Percentiles rank a stretch among this genome's conserved stretches.
phyloP scores from a whole-genome alignment of 148 eudicot species.

The Gaultheria prostrata region DNA sequence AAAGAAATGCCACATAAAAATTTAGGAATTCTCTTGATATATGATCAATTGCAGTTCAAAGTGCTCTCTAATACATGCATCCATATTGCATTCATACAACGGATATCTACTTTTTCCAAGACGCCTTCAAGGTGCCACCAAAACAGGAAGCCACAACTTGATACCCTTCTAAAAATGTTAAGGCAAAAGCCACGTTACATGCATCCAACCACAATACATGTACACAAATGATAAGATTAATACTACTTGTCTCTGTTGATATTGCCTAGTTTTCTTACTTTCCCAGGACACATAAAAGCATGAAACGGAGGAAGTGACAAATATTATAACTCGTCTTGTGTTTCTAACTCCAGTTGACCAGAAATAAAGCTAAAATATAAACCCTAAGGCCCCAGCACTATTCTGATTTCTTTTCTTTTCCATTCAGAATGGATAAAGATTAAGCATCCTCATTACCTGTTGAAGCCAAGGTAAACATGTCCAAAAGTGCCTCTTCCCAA shows the following conservation, averaged over 20 bases:
- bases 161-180: background rate
- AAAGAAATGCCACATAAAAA: background rate
- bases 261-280: background rate
- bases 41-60: background rate
- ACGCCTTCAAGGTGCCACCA: background rate
- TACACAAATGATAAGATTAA: background rate
- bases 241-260: background rate
- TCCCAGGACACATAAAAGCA: background rate
- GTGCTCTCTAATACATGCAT: background rate
- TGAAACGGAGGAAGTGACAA: background rate
- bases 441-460: conserved; percentile 47
- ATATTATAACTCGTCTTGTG: background rate
- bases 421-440: background rate
- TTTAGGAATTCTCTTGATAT: background rate
- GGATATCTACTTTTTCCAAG: background rate
- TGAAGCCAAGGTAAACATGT: conserved; percentile 93
- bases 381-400: background rate
- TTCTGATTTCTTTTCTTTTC: background rate
- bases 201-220: background rate
- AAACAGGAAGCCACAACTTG: background rate
- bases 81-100: background rate
- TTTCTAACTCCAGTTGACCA: background rate
- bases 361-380: background rate
- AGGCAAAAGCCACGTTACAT: background rate
- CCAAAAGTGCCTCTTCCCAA: conserved; percentile 98